These are phyloP conservation scores for Edaphochlamys debaryana DNA, from an alignment of 139 green algal genomes.

Conservation along the genomic window DNA sequence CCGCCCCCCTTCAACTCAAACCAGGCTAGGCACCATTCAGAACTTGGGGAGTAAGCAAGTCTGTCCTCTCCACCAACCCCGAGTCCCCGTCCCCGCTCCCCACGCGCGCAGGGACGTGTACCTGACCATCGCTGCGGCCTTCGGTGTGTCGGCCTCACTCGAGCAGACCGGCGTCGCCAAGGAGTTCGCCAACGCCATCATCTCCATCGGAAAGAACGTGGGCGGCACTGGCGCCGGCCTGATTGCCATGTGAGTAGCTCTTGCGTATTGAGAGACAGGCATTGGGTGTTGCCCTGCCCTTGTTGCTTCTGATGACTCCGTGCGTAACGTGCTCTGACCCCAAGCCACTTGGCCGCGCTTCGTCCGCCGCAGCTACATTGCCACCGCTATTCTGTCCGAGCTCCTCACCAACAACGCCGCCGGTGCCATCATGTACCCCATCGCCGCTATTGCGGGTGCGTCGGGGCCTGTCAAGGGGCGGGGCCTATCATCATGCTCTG, in stretches of 20 bases:
- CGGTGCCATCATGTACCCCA: constrained; percentile 54
- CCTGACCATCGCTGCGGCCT: constrained; percentile 69
- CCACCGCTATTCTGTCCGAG: constrained; percentile 67
- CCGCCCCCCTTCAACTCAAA: background rate
- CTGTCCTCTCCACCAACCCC: no score
- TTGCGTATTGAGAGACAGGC: no score
- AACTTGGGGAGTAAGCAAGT: background rate
- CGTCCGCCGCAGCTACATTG: constrained; percentile 52
- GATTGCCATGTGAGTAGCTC: constrained; percentile 30
- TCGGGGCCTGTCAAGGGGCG: no score
- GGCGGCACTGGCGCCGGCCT: background rate
- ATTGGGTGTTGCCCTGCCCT: no score
- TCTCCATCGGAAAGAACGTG: constrained; percentile 1
- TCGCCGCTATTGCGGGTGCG: constrained; percentile 35
- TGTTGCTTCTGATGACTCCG: no score
- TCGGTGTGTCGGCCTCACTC: constrained; percentile 63
- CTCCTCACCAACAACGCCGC: constrained; percentile 76
- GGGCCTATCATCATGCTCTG: constrained; percentile 36
- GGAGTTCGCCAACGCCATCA: constrained; percentile 11
- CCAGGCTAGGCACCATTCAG: background rate
- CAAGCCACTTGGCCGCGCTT: no score
- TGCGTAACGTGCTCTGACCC: no score
- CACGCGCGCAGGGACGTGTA: constrained; percentile 60
- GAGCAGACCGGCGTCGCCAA: constrained; percentile 3
- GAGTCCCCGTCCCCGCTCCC: no score